Evolutionary conservation across 192 early-diverging fungal genomes (phyloP).

Genomic region (Backusella liffmaniae): DNA sequence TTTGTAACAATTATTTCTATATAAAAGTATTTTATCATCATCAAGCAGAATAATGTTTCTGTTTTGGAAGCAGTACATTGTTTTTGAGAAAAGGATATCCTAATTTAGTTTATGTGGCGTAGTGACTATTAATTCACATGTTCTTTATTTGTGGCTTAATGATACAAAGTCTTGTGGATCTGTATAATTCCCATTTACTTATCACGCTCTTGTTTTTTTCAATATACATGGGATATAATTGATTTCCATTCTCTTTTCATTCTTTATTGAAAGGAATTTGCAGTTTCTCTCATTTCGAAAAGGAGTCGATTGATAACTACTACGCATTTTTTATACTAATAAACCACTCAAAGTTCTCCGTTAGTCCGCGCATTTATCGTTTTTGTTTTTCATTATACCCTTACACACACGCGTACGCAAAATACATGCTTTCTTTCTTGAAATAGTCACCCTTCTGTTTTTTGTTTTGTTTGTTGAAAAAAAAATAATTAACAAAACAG

Average conservation of each 20-base stretch:
- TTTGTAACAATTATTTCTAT: background rate
- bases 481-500: background rate
- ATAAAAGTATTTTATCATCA: background rate
- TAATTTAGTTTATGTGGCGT: background rate
- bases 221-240: too few relatives aligned
- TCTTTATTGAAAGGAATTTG: background rate
- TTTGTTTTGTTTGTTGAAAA: background rate
- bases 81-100: too few relatives aligned
- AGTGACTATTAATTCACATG: background rate
- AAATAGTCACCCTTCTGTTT: background rate
- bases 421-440: background rate
- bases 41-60: background rate
- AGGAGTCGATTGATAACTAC: background rate
- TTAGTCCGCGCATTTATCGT: background rate
- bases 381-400: background rate
- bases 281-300: background rate
- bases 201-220: background rate
- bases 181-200: background rate
- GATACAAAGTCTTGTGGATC: background rate
- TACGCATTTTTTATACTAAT: background rate
- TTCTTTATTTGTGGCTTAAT: background rate
- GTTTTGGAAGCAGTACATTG: background rate
- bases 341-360: background rate
- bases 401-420: background rate
- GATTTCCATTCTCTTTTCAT: background rate